Conservation (phyloP, 2,329 filamentous ascomycete genomes). For the Alternaria gaisen region DNA sequence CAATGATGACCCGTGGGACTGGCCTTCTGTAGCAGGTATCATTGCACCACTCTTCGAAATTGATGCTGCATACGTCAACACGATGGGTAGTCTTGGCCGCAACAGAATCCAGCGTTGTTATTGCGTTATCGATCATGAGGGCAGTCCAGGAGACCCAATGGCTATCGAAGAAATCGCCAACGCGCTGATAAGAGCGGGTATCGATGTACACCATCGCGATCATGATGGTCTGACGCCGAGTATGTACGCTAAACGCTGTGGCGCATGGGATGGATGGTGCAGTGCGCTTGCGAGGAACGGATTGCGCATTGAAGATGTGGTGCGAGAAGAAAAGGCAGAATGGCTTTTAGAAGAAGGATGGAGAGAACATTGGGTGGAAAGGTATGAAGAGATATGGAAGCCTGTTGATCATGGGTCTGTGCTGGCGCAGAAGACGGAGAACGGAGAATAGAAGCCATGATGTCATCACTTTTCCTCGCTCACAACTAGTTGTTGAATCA, state of each 20-base stretch:
- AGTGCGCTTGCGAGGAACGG: slow-evolving; percentile 11
- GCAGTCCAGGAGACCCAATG: neutral
- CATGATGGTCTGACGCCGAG: slow-evolving; percentile 8
- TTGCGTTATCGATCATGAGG: neutral
- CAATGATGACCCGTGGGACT: slow-evolving; percentile 9
- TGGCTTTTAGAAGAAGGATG: slow-evolving; percentile 14
- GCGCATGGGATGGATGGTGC: slow-evolving; percentile 15
- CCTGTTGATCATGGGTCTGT: neutral
- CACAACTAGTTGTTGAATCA: neutral
- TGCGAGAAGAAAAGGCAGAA: slow-evolving; percentile 3
- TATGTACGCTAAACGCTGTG: slow-evolving; percentile 6
- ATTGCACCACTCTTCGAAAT: slow-evolving; percentile 4
- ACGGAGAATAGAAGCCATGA: slow-evolving; percentile 10
- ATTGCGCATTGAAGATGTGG: slow-evolving; percentile 4
- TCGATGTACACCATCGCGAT: neutral
- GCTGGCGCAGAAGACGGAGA: neutral
- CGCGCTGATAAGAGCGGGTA: slow-evolving; percentile 7
- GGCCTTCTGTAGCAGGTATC: slow-evolving; percentile 5
- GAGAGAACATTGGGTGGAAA: slow-evolving; percentile 1
- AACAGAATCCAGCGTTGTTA: slow-evolving; percentile 8
- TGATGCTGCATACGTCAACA: slow-evolving; percentile 4
- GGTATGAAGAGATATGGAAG: neutral
- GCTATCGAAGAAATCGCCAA: neutral
- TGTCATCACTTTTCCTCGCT: slow-evolving; percentile 15
- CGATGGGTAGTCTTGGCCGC: slow-evolving; percentile 7